These are phyloP conservation scores for Monilinia aucupariae DNA, from an alignment of 2,329 filamentous ascomycete species.

Conservation along the genomic window DNA sequence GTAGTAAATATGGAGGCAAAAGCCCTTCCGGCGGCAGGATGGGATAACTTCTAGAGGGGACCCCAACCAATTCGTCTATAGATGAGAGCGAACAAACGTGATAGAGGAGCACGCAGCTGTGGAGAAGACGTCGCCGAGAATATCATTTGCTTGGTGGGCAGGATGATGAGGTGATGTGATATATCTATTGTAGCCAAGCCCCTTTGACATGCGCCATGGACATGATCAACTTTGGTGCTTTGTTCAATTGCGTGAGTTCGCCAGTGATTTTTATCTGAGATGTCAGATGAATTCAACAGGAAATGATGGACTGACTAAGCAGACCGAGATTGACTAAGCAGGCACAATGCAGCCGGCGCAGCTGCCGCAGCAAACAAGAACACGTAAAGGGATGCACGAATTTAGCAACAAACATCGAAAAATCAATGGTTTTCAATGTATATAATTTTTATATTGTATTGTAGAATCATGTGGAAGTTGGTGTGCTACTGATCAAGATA, in stretches of 20 bases:
- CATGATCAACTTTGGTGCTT: conserved; percentile 3
- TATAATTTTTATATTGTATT: too few species aligned
- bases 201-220: background rate
- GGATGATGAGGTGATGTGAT: background rate
- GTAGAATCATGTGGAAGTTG: too few species aligned
- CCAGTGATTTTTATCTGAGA: too few species aligned
- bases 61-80: background rate
- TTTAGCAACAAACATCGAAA: too few species aligned
- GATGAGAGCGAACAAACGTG: background rate
- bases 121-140: background rate
- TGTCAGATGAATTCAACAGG: too few species aligned
- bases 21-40: background rate
- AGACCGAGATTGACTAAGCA: too few species aligned
- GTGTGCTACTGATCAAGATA: too few species aligned
- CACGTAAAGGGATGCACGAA: too few species aligned
- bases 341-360: too few species aligned
- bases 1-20: background rate
- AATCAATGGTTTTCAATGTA: too few species aligned
- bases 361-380: too few species aligned
- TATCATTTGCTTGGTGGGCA: background rate
- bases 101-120: background rate
- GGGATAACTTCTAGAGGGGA: background rate
- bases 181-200: background rate
- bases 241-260: background rate
- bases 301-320: too few species aligned